Evolutionary conservation across 2,329 filamentous ascomycete species (phyloP).

Genomic region (Magnaporthiopsis incrustans): DNA sequence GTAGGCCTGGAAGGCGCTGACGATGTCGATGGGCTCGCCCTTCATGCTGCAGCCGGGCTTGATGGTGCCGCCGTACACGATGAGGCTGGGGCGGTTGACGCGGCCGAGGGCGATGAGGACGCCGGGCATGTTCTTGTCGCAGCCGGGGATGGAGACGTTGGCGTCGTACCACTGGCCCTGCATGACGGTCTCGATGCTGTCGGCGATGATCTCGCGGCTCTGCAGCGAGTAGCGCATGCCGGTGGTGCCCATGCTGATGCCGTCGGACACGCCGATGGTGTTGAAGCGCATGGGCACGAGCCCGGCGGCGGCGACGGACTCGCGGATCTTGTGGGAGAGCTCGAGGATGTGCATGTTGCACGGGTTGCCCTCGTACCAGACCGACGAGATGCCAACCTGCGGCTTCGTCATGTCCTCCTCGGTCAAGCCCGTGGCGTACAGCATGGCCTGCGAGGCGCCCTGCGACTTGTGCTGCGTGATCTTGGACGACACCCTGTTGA

Average conservation of each 20-base stretch:
- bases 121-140: constrained; percentile 97
- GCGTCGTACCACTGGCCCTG: constrained; percentile 90
- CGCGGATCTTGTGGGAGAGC: constrained; percentile 66
- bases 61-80: constrained; percentile 94
- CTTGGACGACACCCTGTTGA: constrained; percentile 76
- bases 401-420: constrained; percentile 91
- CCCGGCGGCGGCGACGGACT: constrained; percentile 59
- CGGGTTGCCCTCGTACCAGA: constrained; percentile 97
- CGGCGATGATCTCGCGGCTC: constrained; percentile 84
- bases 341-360: constrained; percentile 99
- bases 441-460: constrained; percentile 97
- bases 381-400: constrained; percentile 94
- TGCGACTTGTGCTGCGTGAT: constrained; percentile 98
- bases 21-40: constrained; percentile 79
- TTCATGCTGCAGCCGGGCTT: constrained; percentile 76
- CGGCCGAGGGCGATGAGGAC: constrained; percentile 84
- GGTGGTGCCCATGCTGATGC: constrained; percentile 94
- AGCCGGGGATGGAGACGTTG: constrained; percentile 86
- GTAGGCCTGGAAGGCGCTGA: constrained; percentile 96
- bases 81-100: constrained; percentile 85
- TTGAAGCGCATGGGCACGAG: constrained; percentile 97
- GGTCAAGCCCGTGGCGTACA: constrained; percentile 86
- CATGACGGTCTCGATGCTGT: constrained; percentile 89
- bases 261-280: constrained; percentile 95
- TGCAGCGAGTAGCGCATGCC: constrained; percentile 85